Base-by-base conservation (phyloP, 768 basidiomycete species). In the Lactifluus rugatus region DNA sequence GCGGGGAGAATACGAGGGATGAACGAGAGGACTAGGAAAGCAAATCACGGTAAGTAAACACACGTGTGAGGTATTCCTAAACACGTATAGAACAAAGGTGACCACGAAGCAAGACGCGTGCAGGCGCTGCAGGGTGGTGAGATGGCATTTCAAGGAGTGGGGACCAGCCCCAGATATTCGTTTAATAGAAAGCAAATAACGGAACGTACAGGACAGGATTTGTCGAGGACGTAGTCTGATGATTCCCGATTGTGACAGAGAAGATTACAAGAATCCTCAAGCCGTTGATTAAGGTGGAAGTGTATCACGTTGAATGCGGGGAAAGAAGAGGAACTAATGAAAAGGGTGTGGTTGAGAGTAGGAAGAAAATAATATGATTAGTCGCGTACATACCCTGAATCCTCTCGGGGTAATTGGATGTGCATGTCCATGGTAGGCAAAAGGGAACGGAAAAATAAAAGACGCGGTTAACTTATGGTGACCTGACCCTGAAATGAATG, bases 361-460 rank as follows among this genome's bases (percentile, higher is more conserved):
- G 13, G 44, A 36, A 39, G 25, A 3, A 34, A 31, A 45, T 4
- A 25, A 56, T 53, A 52, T 60, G 47, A 56, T 60, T 47, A 59
- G 51, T 47, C 5, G 44, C 36, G 44, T 51, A 41, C 54, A 36
- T 50, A 56, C 54, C 36, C 36, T 3, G 54, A 25, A 47, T 60
- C 54, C 54, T 60, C 54, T 14, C 25, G 54, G 49, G 54, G 59
- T 19, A 56, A 50, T 16, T 60, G 34, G 21, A 56, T 28, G n/a
- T 19, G 32, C 54, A 60, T 60, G 28, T 60, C 47, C 54, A 42
- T 52, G 46, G 52, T 44, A 32, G 36, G 50, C 11, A 21, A 26
- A 16, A 31, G 25, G 16, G 1, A 19, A 19, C 25, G 16, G 4
- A 32, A 45, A 50, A 41, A 55, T 46, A 46, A 50, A 44, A 23